phyloP scores from a whole-genome alignment of 116 monocot species.

The Cymodocea nodosa region DNA sequence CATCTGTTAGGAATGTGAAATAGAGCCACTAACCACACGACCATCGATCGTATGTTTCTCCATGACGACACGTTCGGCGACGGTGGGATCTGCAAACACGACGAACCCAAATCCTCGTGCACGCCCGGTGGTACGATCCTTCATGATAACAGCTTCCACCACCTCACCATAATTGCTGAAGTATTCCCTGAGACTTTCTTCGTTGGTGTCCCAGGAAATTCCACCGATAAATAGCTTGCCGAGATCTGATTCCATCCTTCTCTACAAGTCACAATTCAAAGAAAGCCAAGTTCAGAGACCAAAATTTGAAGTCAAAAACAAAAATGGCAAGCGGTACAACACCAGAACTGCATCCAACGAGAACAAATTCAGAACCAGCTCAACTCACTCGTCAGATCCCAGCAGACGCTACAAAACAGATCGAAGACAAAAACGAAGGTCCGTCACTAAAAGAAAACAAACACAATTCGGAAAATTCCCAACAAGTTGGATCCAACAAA shows the following conservation, averaged over 20 bases:
- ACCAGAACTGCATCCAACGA: too few species aligned
- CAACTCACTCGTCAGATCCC: too few species aligned
- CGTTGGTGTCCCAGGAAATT: constrained; percentile 23
- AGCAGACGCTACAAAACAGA: too few species aligned
- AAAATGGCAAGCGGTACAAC: too few species aligned
- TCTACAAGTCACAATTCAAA: neutral
- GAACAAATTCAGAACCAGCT: too few species aligned
- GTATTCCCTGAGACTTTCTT: constrained; percentile 17
- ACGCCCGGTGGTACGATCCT: constrained; percentile 13
- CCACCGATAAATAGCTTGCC: constrained; percentile 22
- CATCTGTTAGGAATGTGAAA: too few species aligned
- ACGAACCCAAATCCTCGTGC: constrained; percentile 23
- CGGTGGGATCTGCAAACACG: constrained; percentile 17
- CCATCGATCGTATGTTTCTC: constrained; percentile 21
- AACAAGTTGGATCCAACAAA: neutral
- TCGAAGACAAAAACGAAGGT: too few species aligned
- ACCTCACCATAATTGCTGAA: constrained; percentile 16
- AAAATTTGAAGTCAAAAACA: too few species aligned
- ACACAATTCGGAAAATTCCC: too few species aligned
- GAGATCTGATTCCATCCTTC: constrained; percentile 16
- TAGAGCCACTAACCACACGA: constrained; percentile 8
- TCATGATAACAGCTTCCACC: constrained; percentile 21
- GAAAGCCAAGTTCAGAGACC: neutral
- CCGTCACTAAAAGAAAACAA: too few species aligned
- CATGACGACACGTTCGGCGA: constrained; percentile 16